Evolutionary conservation across 176 grass and related monocot species (phyloP).

Genomic region (Avena eriantha): DNA sequence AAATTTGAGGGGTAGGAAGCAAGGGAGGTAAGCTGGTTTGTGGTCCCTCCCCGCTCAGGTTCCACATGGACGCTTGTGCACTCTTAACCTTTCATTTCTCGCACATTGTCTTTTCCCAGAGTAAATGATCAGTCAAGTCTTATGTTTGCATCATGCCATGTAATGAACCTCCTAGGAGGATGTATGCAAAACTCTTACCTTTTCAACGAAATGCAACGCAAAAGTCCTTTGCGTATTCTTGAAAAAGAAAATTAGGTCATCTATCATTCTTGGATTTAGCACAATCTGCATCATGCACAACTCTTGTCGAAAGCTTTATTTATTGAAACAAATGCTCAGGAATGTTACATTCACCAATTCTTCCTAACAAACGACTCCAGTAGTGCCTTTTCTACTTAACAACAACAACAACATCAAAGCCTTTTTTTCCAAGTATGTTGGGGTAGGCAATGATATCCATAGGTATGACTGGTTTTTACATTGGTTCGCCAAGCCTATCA

Average conservation of each 20-base stretch:
- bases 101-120: not conserved
- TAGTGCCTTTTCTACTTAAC: not conserved
- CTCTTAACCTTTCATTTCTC: not conserved
- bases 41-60: not conserved
- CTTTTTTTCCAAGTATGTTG: too few species aligned
- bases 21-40: not conserved
- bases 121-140: constrained; percentile 7
- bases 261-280: not conserved
- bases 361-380: not conserved
- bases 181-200: too few species aligned
- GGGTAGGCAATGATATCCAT: too few species aligned
- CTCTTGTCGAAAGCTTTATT: not conserved
- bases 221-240: too few species aligned
- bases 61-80: not conserved
- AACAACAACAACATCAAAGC: not conserved
- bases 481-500: too few species aligned
- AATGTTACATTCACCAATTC: not conserved
- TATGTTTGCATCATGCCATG: not conserved
- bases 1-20: too few species aligned
- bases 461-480: too few species aligned
- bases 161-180: too few species aligned
- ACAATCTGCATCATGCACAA: not conserved
- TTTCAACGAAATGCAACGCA: too few species aligned
- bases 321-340: not conserved
- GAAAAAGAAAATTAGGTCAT: not conserved